These are phyloP conservation scores for Pythium sp. DNA, from an alignment of 352 stramenopile species.

Conservation along the genomic window DNA sequence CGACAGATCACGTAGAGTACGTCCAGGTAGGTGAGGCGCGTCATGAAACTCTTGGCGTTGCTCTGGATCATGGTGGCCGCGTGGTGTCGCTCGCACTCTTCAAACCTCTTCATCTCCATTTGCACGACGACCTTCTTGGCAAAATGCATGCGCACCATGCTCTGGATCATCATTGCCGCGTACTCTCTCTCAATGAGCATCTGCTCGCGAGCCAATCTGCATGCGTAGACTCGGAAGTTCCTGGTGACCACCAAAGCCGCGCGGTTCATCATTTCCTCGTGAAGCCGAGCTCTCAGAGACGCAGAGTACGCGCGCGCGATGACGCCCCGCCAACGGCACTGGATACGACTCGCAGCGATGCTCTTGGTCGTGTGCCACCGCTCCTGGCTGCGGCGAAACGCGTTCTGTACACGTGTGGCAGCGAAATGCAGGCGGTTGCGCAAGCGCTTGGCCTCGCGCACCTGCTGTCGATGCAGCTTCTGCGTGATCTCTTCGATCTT, in stretches of 20 bases:
- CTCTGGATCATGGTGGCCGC: constrained; percentile 56
- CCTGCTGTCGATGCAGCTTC: constrained; percentile 61
- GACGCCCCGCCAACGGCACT: constrained; percentile 39
- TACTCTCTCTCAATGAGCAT: constrained; percentile 28
- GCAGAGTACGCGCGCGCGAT: constrained; percentile 21
- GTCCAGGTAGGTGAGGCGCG: constrained; percentile 76
- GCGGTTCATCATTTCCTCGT: constrained; percentile 17
- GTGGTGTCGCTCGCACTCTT: constrained; percentile 19
- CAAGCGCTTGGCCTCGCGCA: constrained; percentile 64
- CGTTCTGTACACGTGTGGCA: constrained; percentile 46
- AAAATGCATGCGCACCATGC: constrained; percentile 28
- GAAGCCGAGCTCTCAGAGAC: constrained; percentile 18
- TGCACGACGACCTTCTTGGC: constrained; percentile 19
- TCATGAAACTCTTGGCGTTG: constrained; percentile 50
- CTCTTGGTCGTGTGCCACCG: constrained; percentile 17
- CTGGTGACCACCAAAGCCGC: constrained; percentile 42
- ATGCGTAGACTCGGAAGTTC: constrained; percentile 31
- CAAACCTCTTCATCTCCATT: constrained; percentile 12
- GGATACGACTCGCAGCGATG: constrained; percentile 39
- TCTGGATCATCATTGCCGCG: constrained; percentile 47
- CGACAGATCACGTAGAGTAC: constrained; percentile 78
- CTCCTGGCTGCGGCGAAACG: constrained; percentile 29
- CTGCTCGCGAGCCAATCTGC: constrained; percentile 24
- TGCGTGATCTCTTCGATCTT: constrained; percentile 73
- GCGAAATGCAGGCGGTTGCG: constrained; percentile 48